Base-by-base conservation (phyloP, 176 grass and related monocot species). In the Lolium rigidum region DNA sequence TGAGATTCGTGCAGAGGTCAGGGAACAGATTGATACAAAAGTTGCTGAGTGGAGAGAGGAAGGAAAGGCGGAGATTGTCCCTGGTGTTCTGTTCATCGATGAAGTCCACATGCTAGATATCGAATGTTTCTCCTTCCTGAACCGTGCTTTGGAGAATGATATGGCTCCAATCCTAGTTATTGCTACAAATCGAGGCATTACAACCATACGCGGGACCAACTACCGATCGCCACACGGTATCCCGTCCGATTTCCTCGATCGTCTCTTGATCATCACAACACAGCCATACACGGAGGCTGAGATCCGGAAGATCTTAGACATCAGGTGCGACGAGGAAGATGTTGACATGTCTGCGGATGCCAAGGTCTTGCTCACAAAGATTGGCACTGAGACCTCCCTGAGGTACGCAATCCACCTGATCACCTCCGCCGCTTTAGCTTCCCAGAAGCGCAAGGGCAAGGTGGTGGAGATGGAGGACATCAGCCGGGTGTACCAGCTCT, bases 41-140 rank as follows among this genome's bases (percentile, higher is more conserved):
- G 94, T 99, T 60, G 92, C 92, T 6, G 94, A 96, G 85, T 99
- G 97, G 97, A 94, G 90, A 52, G 97, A 96, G 81, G 97, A 99
- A 87, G 97, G 97, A 16, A 96, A 99, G 82, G 94, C 97, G 17
- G 97, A 99, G 64, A 99, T 99, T 37, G 88, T 94, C 2, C 97
- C 97, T 51, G 97, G 97, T 17, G 97, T 99, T 69, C 82, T 99
- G n/a, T 99, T 96, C 70, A 93, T 99, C 7, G 46, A 47, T 47
- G 46, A 47, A 47, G 46, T 47, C 46, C 46, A 47, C 46, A 47
- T 47, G 46, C 46, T 47, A 10, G 46, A 47, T 47, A 47, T 47
- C 46, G 46, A 47, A 47, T 47, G 46, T 47, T 47, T 47, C 46
- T 47, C 46, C 46, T 47, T 47, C 46, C 46, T 47, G 1, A 47